Conservation (phyloP, 139 green algal genomes). For the Chlorella sp. region DNA sequence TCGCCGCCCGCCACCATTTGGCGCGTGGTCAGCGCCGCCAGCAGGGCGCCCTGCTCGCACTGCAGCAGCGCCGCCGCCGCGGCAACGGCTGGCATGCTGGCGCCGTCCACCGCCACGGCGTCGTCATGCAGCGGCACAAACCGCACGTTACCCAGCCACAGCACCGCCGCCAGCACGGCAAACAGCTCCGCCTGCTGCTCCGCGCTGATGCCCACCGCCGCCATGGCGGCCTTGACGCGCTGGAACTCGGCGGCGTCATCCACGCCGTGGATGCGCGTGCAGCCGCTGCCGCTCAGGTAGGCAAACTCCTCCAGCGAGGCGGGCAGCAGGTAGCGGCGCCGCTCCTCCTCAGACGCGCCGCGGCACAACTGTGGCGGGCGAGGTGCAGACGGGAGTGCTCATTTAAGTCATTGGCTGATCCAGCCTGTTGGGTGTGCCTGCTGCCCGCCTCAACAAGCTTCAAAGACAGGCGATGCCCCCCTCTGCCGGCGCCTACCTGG, state of each 20-base stretch:
- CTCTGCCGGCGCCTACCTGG: constrained; percentile 66
- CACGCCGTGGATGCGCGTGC: constrained; percentile 72
- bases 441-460: background rate
- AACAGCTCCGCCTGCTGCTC: constrained; percentile 68
- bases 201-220: constrained; percentile 79
- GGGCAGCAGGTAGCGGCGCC: constrained; percentile 17
- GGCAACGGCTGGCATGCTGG: constrained; percentile 37
- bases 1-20: constrained; percentile 67
- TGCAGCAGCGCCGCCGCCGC: constrained; percentile 54
- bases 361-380: constrained; percentile 66
- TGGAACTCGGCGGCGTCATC: constrained; percentile 78
- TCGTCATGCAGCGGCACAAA: constrained; percentile 60
- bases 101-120: constrained; percentile 1
- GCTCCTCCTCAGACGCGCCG: constrained; percentile 66
- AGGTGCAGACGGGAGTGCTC: background rate
- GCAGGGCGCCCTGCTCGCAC: constrained; percentile 43
- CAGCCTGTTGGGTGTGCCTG: background rate
- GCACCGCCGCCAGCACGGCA: constrained; percentile 70
- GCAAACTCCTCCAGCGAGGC: constrained; percentile 51
- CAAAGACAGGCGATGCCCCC: background rate
- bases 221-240: constrained; percentile 76
- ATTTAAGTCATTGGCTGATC: no score
- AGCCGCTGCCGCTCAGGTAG: constrained; percentile 68
- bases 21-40: constrained; percentile 56
- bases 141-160: constrained; percentile 89